phyloP scores from a whole-genome alignment of 2,329 filamentous ascomycete species.

The Colletotrichum lini region DNA sequence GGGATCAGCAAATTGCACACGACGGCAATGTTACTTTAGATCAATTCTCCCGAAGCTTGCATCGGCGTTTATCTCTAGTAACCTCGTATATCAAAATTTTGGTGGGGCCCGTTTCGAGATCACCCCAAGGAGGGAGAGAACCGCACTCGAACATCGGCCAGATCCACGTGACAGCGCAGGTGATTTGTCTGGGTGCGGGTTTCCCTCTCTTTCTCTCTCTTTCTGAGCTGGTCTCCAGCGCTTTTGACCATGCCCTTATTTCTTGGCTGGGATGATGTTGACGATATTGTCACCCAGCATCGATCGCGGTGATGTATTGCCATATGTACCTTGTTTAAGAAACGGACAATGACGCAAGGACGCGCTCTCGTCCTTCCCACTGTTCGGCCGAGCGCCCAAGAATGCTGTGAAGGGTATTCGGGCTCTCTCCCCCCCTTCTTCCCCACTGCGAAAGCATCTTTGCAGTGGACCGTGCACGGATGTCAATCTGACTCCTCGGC shows the following conservation, averaged over 20 bases:
- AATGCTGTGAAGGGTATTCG: slow-evolving; percentile 33
- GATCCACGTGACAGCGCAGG: slow-evolving; percentile 34
- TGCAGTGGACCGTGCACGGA: slow-evolving; percentile 33
- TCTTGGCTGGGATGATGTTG: background rate
- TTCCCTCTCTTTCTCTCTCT: background rate
- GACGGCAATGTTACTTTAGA: slow-evolving; percentile 26
- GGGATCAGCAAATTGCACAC: slow-evolving; percentile 35
- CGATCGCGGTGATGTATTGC: background rate
- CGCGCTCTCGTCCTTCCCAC: slow-evolving; percentile 4
- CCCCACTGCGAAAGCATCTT: slow-evolving; percentile 23
- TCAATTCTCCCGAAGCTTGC: slow-evolving; percentile 39
- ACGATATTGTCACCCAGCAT: background rate
- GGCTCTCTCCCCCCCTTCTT: background rate
- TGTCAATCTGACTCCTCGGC: slow-evolving; percentile 16
- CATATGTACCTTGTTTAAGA: slow-evolving; percentile 3
- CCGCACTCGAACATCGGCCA: slow-evolving; percentile 23
- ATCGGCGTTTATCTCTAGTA: slow-evolving; percentile 39
- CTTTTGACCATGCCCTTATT: background rate
- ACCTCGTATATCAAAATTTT: slow-evolving; percentile 40
- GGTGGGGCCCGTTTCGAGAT: slow-evolving; percentile 40
- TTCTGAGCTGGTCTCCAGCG: no score
- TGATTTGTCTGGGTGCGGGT: slow-evolving; percentile 15
- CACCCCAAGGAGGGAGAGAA: slow-evolving; percentile 36
- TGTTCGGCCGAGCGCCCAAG: slow-evolving; percentile 37
- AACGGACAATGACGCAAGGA: slow-evolving; percentile 3